Conservation (phyloP, 2,329 filamentous ascomycete genomes). For the Mycogone perniciosa region DNA sequence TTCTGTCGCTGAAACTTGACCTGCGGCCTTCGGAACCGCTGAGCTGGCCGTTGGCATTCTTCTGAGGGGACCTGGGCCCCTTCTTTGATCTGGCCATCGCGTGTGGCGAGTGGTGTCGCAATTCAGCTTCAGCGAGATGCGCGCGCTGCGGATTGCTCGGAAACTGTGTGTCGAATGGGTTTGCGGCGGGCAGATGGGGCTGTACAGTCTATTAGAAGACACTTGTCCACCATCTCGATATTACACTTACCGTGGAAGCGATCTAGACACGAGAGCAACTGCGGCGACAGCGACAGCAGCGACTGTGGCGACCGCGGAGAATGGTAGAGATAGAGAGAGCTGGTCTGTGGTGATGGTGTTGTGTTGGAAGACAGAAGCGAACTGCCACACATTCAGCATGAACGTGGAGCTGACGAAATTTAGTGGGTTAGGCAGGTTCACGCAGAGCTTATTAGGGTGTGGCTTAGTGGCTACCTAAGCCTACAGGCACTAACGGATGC, state of each 20-base stretch:
- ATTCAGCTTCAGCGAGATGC: not conserved
- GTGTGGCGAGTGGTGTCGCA: not conserved
- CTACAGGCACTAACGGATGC: not conserved
- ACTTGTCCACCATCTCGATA: not conserved
- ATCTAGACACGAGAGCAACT: not conserved
- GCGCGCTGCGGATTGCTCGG: slow-evolving; percentile 9
- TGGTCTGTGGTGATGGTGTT: not conserved
- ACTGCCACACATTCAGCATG: not conserved
- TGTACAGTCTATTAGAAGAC: not conserved
- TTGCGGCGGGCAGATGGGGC: not conserved
- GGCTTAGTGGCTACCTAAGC: too few relatives aligned
- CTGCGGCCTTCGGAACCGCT: slow-evolving; percentile 49
- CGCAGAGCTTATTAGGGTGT: not conserved
- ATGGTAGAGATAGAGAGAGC: not conserved
- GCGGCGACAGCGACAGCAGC: not conserved
- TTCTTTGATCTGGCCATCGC: slow-evolving; percentile 37
- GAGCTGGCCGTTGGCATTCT: slow-evolving; percentile 39
- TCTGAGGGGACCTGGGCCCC: slow-evolving; percentile 50
- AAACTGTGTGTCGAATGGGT: slow-evolving; percentile 3
- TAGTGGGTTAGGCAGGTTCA: not conserved
- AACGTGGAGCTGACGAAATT: slow-evolving; percentile 10
- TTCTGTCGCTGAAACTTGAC: slow-evolving; percentile 65
- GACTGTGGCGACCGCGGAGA: not conserved
- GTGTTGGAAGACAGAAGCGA: not conserved
- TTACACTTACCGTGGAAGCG: not conserved